A percentile compares a stretch with the other conserved stretches of the same genome.
Evolutionary conservation across 345 rosid genomes (phyloP).

Genomic region (Aquilaria malaccensis): DNA sequence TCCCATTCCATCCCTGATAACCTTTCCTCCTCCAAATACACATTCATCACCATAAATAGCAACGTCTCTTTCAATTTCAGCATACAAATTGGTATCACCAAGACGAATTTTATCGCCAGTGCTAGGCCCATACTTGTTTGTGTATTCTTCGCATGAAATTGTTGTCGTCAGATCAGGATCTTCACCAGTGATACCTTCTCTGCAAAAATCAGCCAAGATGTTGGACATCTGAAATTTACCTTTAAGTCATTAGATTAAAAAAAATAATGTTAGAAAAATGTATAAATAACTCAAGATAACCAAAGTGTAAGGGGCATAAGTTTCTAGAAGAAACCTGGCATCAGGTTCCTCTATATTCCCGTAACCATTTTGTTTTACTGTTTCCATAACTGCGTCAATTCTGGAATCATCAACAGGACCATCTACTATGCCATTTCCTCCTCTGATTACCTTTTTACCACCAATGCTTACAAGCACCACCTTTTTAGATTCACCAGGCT

Average conservation of each 20-base stretch:
- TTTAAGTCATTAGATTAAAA: background rate
- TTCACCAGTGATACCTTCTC: slow-evolving; percentile 64
- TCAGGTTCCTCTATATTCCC: slow-evolving; percentile 47
- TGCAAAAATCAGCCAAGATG: slow-evolving; percentile 33
- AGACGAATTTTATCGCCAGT: slow-evolving; percentile 82
- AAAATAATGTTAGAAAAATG: too few species aligned
- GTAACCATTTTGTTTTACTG: slow-evolving; percentile 34
- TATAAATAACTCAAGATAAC: too few species aligned
- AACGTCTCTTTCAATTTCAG: slow-evolving; percentile 76
- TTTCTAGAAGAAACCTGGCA: slow-evolving; percentile 48
- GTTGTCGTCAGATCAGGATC: slow-evolving; percentile 40
- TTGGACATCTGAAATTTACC: slow-evolving; percentile 7
- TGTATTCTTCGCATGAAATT: slow-evolving; percentile 63
- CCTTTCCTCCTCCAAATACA: slow-evolving; percentile 98
- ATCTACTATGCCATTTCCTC: slow-evolving; percentile 78
- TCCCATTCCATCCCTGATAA: slow-evolving; percentile 97
- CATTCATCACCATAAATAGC: slow-evolving; percentile 94
- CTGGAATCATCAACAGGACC: slow-evolving; percentile 43
- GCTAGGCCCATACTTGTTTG: slow-evolving; percentile 92
- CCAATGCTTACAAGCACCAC: slow-evolving; percentile 79
- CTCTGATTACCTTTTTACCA: slow-evolving; percentile 68
- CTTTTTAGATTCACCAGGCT: slow-evolving; percentile 92
- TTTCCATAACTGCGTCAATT: slow-evolving; percentile 35
- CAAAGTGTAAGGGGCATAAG: background rate
- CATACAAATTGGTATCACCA: slow-evolving; percentile 84